Conservation (phyloP, 176 grass and related monocot species). For the Cocos nucifera region DNA sequence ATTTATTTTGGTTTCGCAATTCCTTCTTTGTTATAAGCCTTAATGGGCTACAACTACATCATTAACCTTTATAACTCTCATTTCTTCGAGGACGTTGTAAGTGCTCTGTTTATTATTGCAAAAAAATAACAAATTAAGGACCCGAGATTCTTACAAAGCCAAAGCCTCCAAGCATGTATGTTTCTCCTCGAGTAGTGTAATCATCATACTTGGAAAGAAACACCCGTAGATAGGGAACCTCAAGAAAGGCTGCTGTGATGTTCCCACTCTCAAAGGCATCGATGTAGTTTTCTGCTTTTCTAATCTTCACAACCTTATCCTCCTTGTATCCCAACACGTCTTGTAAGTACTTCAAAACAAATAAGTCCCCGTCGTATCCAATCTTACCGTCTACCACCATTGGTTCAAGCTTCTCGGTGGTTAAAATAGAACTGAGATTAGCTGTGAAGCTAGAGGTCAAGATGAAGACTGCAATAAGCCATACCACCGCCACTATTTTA, state of each 20-base stretch:
- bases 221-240: slow-evolving; percentile 24
- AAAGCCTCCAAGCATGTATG: slow-evolving; percentile 24
- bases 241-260: slow-evolving; percentile 21
- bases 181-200: slow-evolving; percentile 12
- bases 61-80: no score
- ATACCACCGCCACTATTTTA: slow-evolving; percentile 20
- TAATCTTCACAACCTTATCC: not conserved
- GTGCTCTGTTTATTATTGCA: no score
- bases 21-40: no score
- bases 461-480: slow-evolving; percentile 27
- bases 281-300: not conserved
- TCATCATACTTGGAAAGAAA: slow-evolving; percentile 19
- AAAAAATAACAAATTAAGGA: no score
- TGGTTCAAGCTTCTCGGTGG: slow-evolving; percentile 11
- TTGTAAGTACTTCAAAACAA: slow-evolving; percentile 18
- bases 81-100: no score
- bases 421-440: slow-evolving; percentile 24
- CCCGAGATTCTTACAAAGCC: slow-evolving; percentile 24
- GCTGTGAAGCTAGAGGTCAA: slow-evolving; percentile 21
- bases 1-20: no score
- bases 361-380: slow-evolving; percentile 15
- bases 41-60: no score
- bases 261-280: slow-evolving; percentile 2
- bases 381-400: not conserved
- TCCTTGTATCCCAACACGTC: slow-evolving; percentile 1